A percentile compares a stretch with the other conserved stretches of the same genome.
Evolutionary conservation across 1,139 yeast species (phyloP).

Genomic region (Candida pseudoviswanathii): DNA sequence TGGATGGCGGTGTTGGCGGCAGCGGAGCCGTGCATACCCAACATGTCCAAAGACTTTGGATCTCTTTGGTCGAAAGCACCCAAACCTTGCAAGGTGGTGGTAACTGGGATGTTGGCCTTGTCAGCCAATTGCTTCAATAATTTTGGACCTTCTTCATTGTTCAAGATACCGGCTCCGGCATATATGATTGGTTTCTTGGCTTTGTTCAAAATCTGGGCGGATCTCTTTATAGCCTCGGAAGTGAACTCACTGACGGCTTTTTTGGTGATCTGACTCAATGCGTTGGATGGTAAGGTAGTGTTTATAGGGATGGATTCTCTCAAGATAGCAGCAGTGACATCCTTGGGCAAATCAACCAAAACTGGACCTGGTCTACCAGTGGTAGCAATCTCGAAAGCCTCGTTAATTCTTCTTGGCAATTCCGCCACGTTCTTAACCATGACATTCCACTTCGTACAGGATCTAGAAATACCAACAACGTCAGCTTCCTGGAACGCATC

Average conservation of each 20-base stretch:
- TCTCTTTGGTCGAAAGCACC: conserved; percentile 95
- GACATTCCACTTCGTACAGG: conserved; percentile 98
- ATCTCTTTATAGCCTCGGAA: conserved; percentile 68
- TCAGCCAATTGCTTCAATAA: conserved; percentile 83
- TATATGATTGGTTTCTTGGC: conserved; percentile 89
- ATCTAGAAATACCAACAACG: conserved; percentile 92
- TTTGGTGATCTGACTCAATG: conserved; percentile 70
- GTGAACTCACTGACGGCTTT: conserved; percentile 78
- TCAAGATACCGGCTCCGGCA: conserved; percentile 89
- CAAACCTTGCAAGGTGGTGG: conserved; percentile 90
- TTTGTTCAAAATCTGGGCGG: conserved; percentile 75
- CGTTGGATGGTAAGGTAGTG: conserved; percentile 80
- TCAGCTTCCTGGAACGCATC: conserved; percentile 99
- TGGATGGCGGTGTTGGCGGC: conserved; percentile 95
- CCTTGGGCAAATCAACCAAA: conserved; percentile 95
- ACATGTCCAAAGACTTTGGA: conserved; percentile 88
- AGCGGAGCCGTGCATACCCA: conserved; percentile 98
- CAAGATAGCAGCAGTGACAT: conserved; percentile 90
- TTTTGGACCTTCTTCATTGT: conserved; percentile 78
- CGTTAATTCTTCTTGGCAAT: conserved; percentile 92
- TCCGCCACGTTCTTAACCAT: conserved; percentile 96
- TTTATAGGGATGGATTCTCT: conserved; percentile 86
- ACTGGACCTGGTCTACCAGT: conserved; percentile 99
- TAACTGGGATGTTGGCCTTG: conserved; percentile 90
- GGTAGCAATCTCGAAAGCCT: conserved; percentile 96